Evolutionary conservation across 208 protist species (phyloP), one percentile per base, ranked within the genome.

Genomic region (Leishmania amazonensis): DNA sequence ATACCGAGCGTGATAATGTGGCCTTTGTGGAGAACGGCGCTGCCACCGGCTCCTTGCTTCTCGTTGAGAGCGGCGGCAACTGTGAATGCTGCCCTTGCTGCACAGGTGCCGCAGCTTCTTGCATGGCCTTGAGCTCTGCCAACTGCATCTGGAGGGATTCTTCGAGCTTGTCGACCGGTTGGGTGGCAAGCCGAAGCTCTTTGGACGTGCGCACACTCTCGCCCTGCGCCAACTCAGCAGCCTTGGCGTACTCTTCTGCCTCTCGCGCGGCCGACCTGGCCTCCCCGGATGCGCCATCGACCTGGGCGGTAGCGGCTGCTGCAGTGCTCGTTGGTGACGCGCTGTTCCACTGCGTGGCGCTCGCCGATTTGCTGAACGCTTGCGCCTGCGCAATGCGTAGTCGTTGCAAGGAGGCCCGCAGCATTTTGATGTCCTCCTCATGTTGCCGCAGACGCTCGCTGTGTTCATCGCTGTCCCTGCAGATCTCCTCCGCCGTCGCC

Each of bases 191-290:
- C n/a, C 77, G 81, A 31, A 78, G 24, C 60, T 88, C 82, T 19
- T 84, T 86, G 47, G 75, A 77, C 28, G 80, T 51, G 31, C 42
- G 73, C 60, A 88, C 47, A 3, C 82, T 80, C 7, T 84, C 84
- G 70, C 85, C 58, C 78, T 90, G 84, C 42, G 84, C 84, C 38
- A 72, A 71, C 75, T 83, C 82, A 1, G 87, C 81, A 21, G 77
- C 75, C 74, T 76, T 35, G 8, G 81, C 77, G 57, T 70, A 76
- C 51, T 86, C 57, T 38, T 76, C 68, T n/a, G 78, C 81, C 15
- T 81, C 81, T 8, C 38, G 60, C 15, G 85, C 76, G 19, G 83
- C 71, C 24, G 65, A 31, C 47, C 71, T 71, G 7, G 77, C 75
- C 64, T 84, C 76, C 31, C 31, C 31, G 1, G 76, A 74, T 9